Base-by-base conservation (phyloP, 306 rosid species). In the Abrus precatorius region DNA sequence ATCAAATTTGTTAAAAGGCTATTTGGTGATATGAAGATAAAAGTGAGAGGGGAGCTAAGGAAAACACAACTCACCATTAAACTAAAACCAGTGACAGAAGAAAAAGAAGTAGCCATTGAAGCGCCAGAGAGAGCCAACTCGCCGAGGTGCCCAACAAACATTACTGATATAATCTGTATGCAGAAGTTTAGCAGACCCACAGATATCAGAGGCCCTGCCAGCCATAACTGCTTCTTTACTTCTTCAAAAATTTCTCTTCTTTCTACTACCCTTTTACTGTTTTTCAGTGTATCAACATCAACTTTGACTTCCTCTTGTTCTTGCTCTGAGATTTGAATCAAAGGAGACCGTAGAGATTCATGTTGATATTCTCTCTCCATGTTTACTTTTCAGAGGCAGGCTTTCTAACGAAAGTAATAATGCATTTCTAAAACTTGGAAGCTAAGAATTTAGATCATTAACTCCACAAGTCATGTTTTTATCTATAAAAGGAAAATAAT, bases 101-200 rank as follows among this genome's bases (percentile, higher is more conserved):
- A 71, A 63, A 92, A 90, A 44, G 97, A 88, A 49, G 88, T 80
- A 4, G 92, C 97, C 92, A 92, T 84, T 27, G 94, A 80, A 75
- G 92, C 90, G 52, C 89, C 92, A 0, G 94, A 80, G 47, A 88
- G 91, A 43, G 91, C 10, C 33, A 90, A 7, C 5, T 88, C 82
- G 5, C 91, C 97, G 6, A 86, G 94, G 74, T 88, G 97, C 7
- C 94, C 92, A 0, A 90, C 91, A 32, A 88, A 90, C 97, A 90
- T 92, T 2, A 92, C 69, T 10, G 97, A 87, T 49, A 92, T 86
- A 52, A 88, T 69, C 78, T 86, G 92, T 5, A 85, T 61, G 77
- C 85, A 69, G 38, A 48, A 85, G 45, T 81, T 90, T 6, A 89
- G 76, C 2, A 91, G 38, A 65, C 78, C 67, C 45, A 82, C 93